Conservation (phyloP, 345 rosid genomes). For the Hirschfeldia incana region DNA sequence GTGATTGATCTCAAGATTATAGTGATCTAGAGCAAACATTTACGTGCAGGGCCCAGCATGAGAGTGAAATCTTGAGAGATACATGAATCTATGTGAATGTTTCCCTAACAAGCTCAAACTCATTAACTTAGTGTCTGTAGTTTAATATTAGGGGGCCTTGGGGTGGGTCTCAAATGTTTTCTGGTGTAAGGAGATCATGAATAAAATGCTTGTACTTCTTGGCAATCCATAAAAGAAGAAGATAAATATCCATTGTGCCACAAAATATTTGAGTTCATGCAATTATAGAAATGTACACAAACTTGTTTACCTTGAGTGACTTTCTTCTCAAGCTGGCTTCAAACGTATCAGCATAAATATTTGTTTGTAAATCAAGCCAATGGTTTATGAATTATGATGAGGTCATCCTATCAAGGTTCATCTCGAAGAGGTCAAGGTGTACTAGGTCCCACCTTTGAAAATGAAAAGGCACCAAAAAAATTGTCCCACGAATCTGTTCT, state of each 20-base stretch:
- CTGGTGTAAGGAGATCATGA: neutral
- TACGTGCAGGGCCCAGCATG: neutral
- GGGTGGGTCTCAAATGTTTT: neutral
- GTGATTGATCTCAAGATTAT: constrained; percentile 8
- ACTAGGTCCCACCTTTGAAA: too few relatives aligned
- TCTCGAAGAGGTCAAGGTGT: too few relatives aligned
- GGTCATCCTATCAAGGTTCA: too few relatives aligned
- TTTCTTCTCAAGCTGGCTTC: too few relatives aligned
- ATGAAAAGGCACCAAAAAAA: neutral
- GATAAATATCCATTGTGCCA: too few relatives aligned
- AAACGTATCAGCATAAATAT: too few relatives aligned
- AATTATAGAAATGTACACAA: too few relatives aligned
- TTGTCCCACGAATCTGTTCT: neutral
- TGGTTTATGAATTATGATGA: too few relatives aligned
- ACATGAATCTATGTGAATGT: neutral
- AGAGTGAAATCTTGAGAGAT: constrained; percentile 6
- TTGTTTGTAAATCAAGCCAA: too few relatives aligned
- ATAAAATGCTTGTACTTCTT: neutral
- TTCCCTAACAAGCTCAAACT: neutral
- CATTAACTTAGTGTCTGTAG: neutral
- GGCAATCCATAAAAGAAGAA: neutral
- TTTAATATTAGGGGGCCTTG: neutral
- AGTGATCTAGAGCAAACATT: neutral
- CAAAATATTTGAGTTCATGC: too few relatives aligned
- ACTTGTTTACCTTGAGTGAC: too few relatives aligned